These are phyloP conservation scores for Saccharum spontaneum DNA, from an alignment of 176 grass and related monocot species.

Conservation along the genomic window DNA sequence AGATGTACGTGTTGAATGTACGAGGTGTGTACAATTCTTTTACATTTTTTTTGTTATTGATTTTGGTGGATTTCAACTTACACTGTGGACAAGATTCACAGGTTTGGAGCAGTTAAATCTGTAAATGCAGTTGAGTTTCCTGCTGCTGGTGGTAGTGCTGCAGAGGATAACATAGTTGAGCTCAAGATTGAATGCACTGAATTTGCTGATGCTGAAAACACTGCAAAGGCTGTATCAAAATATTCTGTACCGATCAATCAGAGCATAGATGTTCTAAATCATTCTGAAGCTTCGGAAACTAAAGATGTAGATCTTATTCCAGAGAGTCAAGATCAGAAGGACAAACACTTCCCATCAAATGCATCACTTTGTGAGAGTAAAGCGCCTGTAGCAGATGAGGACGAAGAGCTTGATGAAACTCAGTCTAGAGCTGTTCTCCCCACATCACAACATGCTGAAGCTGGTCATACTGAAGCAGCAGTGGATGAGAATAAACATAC, in stretches of 20 bases:
- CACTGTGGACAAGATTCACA: slow-evolving; percentile 46
- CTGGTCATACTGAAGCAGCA: slow-evolving; percentile 1
- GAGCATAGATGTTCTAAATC: slow-evolving; percentile 2
- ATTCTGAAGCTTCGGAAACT: not conserved
- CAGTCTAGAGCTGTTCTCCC: not conserved
- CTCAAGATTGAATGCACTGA: slow-evolving; percentile 23
- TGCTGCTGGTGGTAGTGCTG: slow-evolving; percentile 22
- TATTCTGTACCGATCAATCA: slow-evolving; percentile 7
- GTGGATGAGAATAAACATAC: slow-evolving; percentile 20
- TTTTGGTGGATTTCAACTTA: slow-evolving; percentile 33
- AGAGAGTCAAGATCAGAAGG: slow-evolving; percentile 37
- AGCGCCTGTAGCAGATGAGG: slow-evolving; percentile 26
- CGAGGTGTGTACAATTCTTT: slow-evolving; percentile 48
- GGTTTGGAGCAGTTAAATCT: slow-evolving; percentile 95
- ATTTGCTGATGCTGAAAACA: not conserved
- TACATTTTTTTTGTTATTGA: slow-evolving; percentile 27
- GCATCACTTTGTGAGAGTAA: not conserved
- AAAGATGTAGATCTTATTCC: slow-evolving; percentile 20
- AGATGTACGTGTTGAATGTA: slow-evolving; percentile 88
- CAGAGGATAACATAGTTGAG: slow-evolving; percentile 19
- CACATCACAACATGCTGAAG: not conserved
- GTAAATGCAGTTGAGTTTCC: slow-evolving; percentile 56
- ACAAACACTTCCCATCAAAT: slow-evolving; percentile 15
- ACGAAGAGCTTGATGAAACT: slow-evolving; percentile 22
- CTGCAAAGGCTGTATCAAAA: slow-evolving; percentile 24